Base-by-base conservation (phyloP, 768 basidiomycete species). In the Lepiota brunneoincarnata region DNA sequence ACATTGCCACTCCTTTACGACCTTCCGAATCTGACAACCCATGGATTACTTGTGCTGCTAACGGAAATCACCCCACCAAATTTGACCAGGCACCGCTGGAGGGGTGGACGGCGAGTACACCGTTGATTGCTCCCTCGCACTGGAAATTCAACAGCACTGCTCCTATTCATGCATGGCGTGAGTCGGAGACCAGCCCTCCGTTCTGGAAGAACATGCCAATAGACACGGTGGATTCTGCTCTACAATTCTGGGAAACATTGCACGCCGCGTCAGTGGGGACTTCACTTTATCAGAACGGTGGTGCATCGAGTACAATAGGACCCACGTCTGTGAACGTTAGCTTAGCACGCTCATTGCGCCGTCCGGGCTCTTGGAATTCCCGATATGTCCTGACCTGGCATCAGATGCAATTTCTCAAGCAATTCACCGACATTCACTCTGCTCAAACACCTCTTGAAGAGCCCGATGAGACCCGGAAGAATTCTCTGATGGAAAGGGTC, bases 311-410 rank as follows among this genome's bases (percentile, higher is more conserved):
- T 31, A 31, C 7, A 31, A 18, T 23, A n/a, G 57, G 61, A 44
- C 15, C 14, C 6, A 48, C 60, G 36, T 62, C 67, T 12, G 37
- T 49, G 11, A 65, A 61, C 18, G 40, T 69, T 18, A 61, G 65
- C 23, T 61, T 80, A 14, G 72, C 69, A 46, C 75, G 76, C 53
- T 77, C 78, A n/a, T 69, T 89, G n/a, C 80, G 83, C 38, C 81
- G 85, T 15, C 59, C 67, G 20, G 69, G 68, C 2, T 83, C 84
- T 1, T 92, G 90, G 90, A 76, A 71, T 28, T 63, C 76, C 12
- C 64, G 73, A 4, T 91, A 91, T 61, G 71, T 75, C 51, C 67
- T 92, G 43, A 81, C 86, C 0, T 83, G 80, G 78, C 78, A 82
- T 63, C 90, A 92, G 66, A 79, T 72, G 37, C 79, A 80, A 51